Base-by-base conservation (phyloP, 2,329 filamentous ascomycete species). In the Tolypocladium inflatum region DNA sequence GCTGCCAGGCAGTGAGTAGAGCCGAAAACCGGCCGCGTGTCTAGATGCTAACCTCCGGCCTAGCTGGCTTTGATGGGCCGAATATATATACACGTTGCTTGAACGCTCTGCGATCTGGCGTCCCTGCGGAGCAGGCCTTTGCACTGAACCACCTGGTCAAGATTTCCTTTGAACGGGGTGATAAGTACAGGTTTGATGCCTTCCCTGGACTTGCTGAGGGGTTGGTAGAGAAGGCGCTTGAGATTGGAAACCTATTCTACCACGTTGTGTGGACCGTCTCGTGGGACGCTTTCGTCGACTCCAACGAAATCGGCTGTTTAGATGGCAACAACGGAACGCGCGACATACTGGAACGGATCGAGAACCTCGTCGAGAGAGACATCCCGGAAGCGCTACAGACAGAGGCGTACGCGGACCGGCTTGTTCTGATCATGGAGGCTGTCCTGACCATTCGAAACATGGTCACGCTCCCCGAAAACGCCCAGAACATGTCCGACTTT, bases 111-210 rank as follows among this genome's bases (percentile, higher is more conserved):
- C 88, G 89, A 61, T 96, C 91, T 17, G 84, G 85, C 2, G 84
- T 96, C 33, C 82, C 82, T 4, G 82, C 86, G 15, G 93, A 99
- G 69, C 89, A 97, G 66, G 86, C 90, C n/a, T 97, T 95, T 73
- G 93, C 91, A 0, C 78, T 97, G 13, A 91, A 96, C 66, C 93
- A 97, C 66, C 76, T 97, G 4, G 91, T 97, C 60, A 96, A 96
- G 70, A 97, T 97, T 35, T 97, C 92, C 0, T 94, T 88, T 68
- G 92, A 97, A 71, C 84, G 92, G 50, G 93, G 93, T 52, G 94
- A 97, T 70, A 96, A 96, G 72, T 97, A 96, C 74, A 89, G 90
- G 60, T 97, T 97, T 64, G 91, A 96, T 65, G 89, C 90, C 6
- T 97, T 97, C 65, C 88, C 90, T 1, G 87, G 90, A 11, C 80